A percentile compares a stretch with the other conserved stretches of the same genome.
phyloP scores from a whole-genome alignment of 306 rosid genomes.

The Arachis hypogaea region DNA sequence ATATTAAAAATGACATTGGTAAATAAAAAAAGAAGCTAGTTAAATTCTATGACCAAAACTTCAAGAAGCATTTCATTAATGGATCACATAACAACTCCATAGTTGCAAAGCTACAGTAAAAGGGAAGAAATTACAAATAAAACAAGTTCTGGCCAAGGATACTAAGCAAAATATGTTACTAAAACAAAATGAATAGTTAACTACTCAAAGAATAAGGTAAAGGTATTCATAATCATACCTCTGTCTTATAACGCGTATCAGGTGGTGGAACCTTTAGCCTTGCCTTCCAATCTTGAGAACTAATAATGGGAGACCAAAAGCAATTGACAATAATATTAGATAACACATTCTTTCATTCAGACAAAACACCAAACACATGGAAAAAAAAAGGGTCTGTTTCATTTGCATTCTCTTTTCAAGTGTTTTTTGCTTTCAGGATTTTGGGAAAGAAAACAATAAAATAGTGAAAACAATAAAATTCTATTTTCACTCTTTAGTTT shows the following conservation, averaged over 20 bases:
- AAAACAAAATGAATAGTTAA: slow-evolving; percentile 13
- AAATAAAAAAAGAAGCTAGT: neutral
- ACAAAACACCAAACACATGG: neutral
- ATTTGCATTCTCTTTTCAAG: no score
- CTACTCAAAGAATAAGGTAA: slow-evolving; percentile 26
- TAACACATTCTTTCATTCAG: neutral
- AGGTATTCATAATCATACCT: slow-evolving; percentile 54
- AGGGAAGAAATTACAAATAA: slow-evolving; percentile 9
- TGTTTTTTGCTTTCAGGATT: no score
- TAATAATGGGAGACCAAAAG: slow-evolving; percentile 35
- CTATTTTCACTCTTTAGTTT: no score
- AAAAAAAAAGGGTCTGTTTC: no score
- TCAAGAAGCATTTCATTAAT: neutral
- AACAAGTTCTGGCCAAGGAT: slow-evolving; percentile 15
- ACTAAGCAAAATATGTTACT: slow-evolving; percentile 27
- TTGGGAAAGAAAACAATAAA: no score
- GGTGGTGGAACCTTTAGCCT: slow-evolving; percentile 75
- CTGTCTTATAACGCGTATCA: slow-evolving; percentile 87
- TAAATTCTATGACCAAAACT: slow-evolving; percentile 7
- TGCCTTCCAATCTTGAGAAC: slow-evolving; percentile 98
- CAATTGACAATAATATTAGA: slow-evolving; percentile 12
- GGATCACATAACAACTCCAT: slow-evolving; percentile 4
- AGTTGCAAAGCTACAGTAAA: neutral
- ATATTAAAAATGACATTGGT: neutral
- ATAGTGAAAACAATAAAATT: no score